These are phyloP conservation scores for Adansonia madagascariensis DNA, from an alignment of 441 rosid species.

Conservation along the genomic window DNA sequence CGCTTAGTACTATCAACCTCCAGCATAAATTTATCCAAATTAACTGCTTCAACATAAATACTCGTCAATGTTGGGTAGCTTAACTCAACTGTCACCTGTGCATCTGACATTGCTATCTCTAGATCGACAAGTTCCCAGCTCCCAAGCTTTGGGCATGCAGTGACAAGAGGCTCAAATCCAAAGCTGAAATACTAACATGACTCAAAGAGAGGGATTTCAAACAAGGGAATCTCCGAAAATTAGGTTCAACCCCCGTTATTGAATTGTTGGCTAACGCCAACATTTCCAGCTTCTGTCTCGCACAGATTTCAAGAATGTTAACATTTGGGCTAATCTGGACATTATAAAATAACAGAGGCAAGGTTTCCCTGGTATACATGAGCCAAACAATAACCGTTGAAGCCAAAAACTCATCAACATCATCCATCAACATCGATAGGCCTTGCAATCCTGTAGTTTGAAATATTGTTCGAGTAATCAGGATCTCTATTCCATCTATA, in stretches of 20 bases:
- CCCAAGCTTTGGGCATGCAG: conserved; percentile 64
- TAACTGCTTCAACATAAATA: conserved; percentile 63
- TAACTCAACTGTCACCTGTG: conserved; percentile 68
- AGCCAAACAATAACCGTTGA: conserved; percentile 83
- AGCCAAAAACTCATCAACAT: conserved; percentile 64
- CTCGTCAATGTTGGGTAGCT: conserved; percentile 60
- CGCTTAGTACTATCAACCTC: conserved; percentile 70
- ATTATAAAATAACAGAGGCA: conserved; percentile 57
- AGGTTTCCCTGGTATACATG: conserved; percentile 68
- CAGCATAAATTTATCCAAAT: conserved; percentile 71
- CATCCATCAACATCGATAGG: conserved; percentile 65
- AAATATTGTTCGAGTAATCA: conserved; percentile 77
- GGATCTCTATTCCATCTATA: too few species aligned
- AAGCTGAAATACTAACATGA: conserved; percentile 62
- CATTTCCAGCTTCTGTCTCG: conserved; percentile 69
- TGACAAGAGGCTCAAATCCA: conserved; percentile 66
- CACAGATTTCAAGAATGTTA: conserved; percentile 73
- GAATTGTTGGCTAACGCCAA: conserved; percentile 59
- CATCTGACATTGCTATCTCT: conserved; percentile 70
- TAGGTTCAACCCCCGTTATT: conserved; percentile 67
- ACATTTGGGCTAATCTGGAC: conserved; percentile 61
- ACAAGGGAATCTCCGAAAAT: conserved; percentile 71
- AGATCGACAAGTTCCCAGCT: conserved; percentile 58
- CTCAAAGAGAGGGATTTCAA: conserved; percentile 73
- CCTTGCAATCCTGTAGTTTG: conserved; percentile 75